Conservation (phyloP, 306 rosid genomes). For the Spatholobus suberectus region DNA sequence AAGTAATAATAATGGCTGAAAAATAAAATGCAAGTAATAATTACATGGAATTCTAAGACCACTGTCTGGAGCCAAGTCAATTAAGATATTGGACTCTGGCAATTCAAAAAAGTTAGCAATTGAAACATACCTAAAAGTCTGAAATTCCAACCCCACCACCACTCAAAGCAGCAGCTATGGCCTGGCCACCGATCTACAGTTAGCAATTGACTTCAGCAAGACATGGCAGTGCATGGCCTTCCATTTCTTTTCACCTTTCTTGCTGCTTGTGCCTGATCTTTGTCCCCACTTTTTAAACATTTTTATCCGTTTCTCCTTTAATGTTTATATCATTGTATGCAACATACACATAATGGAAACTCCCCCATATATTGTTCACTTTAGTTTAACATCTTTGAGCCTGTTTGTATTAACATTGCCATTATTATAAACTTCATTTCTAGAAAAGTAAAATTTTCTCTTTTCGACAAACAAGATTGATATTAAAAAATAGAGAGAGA, state of each 20-base stretch:
- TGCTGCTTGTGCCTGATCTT: neutral
- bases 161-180: neutral
- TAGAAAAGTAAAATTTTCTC: too few species aligned
- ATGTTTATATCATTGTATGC: too few species aligned
- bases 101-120: neutral
- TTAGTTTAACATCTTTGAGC: too few species aligned
- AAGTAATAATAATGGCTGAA: neutral
- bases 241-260: neutral
- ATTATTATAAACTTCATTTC: too few species aligned
- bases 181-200: neutral
- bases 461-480: too few species aligned
- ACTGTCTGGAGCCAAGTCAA: neutral
- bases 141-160: slow-evolving; percentile 26
- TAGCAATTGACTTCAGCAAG: neutral
- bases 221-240: neutral
- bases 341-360: too few species aligned
- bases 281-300: neutral
- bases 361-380: too few species aligned
- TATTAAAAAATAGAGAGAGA: too few species aligned
- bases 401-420: too few species aligned
- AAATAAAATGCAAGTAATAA: neutral
- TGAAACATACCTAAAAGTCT: neutral
- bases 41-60: neutral
- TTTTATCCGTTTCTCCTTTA: neutral
- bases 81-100: neutral